Evolutionary conservation across 306 rosid genomes (phyloP).

Genomic region (Vigna hirtella): DNA sequence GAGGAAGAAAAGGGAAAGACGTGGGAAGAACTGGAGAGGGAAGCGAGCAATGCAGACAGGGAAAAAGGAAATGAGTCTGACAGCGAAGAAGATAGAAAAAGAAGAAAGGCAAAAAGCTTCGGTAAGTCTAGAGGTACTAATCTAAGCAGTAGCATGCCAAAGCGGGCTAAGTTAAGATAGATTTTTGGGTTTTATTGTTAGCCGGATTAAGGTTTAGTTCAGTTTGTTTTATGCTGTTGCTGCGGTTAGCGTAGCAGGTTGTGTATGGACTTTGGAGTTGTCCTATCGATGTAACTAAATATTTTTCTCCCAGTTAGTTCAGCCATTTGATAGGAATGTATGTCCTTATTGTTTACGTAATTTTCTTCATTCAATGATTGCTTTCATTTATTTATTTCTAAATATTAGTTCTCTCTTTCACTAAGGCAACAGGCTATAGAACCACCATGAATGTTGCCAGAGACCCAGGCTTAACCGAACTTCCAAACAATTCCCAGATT

Average conservation of each 20-base stretch:
- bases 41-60: slow-evolving; percentile 93
- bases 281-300: slow-evolving; percentile 13
- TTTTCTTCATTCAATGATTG: background rate
- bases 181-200: slow-evolving; percentile 4
- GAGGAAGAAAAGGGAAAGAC: slow-evolving; percentile 70
- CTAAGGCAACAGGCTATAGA: background rate
- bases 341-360: background rate
- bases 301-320: slow-evolving; percentile 4
- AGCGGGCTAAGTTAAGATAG: slow-evolving; percentile 76
- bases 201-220: slow-evolving; percentile 31
- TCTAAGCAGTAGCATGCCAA: slow-evolving; percentile 58
- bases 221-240: slow-evolving; percentile 4
- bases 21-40: slow-evolving; percentile 98
- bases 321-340: background rate
- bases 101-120: slow-evolving; percentile 83
- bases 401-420: background rate
- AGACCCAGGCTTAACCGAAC: background rate
- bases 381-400: background rate
- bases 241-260: slow-evolving; percentile 31
- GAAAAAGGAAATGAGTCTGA: slow-evolving; percentile 91
- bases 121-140: slow-evolving; percentile 83
- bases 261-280: slow-evolving; percentile 15
- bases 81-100: slow-evolving; percentile 90
- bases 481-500: background rate
- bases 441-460: background rate